phyloP scores from a whole-genome alignment of 2,329 filamentous ascomycete species.

The Cladophialophora chaetospira region DNA sequence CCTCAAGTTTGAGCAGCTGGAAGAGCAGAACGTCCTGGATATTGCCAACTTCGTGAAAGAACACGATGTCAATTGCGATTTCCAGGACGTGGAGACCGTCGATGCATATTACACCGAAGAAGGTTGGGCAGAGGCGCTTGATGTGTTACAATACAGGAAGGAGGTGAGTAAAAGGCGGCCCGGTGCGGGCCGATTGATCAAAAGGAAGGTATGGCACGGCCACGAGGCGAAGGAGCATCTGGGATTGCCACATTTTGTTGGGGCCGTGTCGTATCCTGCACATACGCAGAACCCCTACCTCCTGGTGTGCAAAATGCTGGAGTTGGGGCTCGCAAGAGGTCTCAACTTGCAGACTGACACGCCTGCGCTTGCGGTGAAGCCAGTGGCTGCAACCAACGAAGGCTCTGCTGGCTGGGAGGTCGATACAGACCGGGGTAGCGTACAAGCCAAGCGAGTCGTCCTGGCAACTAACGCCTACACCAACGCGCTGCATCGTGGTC shows the following conservation, averaged over 20 bases:
- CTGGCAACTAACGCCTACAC: constrained; percentile 62
- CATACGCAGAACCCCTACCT: constrained; percentile 1
- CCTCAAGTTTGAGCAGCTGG: constrained; percentile 50
- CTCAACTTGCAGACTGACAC: constrained; percentile 48
- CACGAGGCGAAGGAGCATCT: constrained; percentile 43
- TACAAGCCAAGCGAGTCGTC: constrained; percentile 55
- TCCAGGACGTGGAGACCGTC: constrained; percentile 40
- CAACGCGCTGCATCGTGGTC: constrained; percentile 50
- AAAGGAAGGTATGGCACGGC: constrained; percentile 27
- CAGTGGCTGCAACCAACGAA: constrained; percentile 32
- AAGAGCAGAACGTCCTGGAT: constrained; percentile 44
- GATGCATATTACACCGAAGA: constrained; percentile 33
- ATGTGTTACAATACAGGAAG: constrained; percentile 15
- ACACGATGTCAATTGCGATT: constrained; percentile 49
- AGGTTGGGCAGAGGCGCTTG: constrained; percentile 5
- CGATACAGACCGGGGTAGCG: constrained; percentile 48
- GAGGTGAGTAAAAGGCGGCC: constrained; percentile 13
- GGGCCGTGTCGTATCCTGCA: constrained; percentile 35
- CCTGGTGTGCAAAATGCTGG: constrained; percentile 26
- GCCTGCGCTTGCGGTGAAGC: constrained; percentile 37
- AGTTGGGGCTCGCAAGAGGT: constrained; percentile 49
- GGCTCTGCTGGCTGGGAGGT: constrained; percentile 42
- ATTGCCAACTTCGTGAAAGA: constrained; percentile 47
- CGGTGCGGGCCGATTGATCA: background rate
- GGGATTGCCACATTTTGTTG: constrained; percentile 34